These are phyloP conservation scores for Aspergillus novofumigatus DNA, from an alignment of 2,329 filamentous ascomycete genomes.

Conservation along the genomic window DNA sequence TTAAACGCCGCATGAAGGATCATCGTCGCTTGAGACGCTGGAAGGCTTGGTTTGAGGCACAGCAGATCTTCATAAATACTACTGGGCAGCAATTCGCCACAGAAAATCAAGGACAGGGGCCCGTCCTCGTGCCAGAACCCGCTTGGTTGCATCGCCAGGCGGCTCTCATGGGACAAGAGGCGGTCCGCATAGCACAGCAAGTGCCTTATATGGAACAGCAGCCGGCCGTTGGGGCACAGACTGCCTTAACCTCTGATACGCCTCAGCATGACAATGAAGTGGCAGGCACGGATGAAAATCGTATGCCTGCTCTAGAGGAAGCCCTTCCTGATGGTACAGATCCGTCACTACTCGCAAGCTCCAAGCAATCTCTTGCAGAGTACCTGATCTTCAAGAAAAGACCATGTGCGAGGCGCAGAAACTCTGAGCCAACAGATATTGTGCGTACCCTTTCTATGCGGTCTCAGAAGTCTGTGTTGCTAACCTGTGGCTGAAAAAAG, in stretches of 20 bases:
- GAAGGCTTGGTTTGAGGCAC: not conserved
- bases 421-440: not conserved
- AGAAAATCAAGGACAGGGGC: not conserved
- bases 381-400: not conserved
- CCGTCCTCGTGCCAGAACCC: not conserved
- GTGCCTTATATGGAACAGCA: not conserved
- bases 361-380: not conserved
- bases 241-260: not conserved
- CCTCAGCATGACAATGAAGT: not conserved
- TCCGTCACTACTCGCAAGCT: not conserved
- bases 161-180: not conserved
- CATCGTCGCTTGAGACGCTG: not conserved
- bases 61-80: not conserved
- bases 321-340: not conserved
- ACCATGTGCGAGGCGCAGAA: not conserved
- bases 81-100: not conserved
- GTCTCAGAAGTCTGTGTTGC: not conserved
- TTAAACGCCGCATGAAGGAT: not conserved
- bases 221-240: not conserved
- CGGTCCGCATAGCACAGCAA: not conserved
- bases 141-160: not conserved
- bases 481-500: not conserved
- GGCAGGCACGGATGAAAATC: not conserved
- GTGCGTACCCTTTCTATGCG: not conserved
- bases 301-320: not conserved